Base-by-base conservation (phyloP, 2,329 filamentous ascomycete species). In the Cercospora citrullina region DNA sequence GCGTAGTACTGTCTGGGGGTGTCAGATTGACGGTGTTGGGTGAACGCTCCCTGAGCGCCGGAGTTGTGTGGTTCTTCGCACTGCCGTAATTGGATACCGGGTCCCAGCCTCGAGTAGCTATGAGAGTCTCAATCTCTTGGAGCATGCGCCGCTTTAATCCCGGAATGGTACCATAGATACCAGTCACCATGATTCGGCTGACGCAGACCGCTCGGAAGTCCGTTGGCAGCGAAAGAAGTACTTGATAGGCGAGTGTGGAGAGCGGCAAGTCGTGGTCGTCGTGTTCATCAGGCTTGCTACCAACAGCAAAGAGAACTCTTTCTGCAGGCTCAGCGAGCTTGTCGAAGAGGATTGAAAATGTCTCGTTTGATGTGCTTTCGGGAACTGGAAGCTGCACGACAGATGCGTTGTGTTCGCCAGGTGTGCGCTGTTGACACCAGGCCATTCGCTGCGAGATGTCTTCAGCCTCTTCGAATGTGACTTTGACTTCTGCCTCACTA, bases 221-320 rank as follows among this genome's bases (percentile, higher is more conserved):
- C 4, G 94, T 81, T 0, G 93, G 91, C 1, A 97, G 83, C 7
- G 87, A 85, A 1, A 96, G 83, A 1, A 99, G 85, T 42, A 89
- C 86, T 63, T 87, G 86, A 79, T 96, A 96, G 2, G 96, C 83
- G 8, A 98, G 85, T 12, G 89, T 77, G 62, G 91, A 92, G 1
- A 98, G 75, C 0, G 94, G 89, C 18, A 91, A 85, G 71, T 98
- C 94, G 73, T 99, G 86, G 74, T 98, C 94, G 75, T 99, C 95
- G 69, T 93, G 89, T 45, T 89, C 87, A 77, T 75, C 82, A 74
- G 75, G 81, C 69, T 81, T 80, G 76, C 73, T 84, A 75, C 74
- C 85, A 72, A 75, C 84, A 4, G 81, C 90, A 72, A 98, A 92
- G 65, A 97, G 89, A 0, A 89, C 85, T 28, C 84, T 85, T 75